A percentile compares a stretch with the other conserved stretches of the same genome.
phyloP scores from a whole-genome alignment of 2,329 filamentous ascomycete genomes.

The Pezicula neosporulosa region DNA sequence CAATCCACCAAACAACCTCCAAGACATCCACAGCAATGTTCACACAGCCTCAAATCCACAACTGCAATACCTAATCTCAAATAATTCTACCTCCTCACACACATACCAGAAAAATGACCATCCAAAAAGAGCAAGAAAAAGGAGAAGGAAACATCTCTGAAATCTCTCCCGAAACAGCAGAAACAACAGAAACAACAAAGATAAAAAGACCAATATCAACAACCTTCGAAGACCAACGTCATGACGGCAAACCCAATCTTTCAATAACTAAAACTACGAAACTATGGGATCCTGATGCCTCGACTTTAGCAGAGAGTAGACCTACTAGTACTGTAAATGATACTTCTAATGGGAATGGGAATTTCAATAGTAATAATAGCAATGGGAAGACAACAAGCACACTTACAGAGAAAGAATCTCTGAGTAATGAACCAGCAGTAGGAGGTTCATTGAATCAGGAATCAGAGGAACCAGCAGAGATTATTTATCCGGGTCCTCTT shows the following conservation, averaged over 20 bases:
- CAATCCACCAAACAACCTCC: neutral
- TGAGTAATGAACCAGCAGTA: too few species aligned
- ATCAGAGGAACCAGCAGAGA: slow-evolving; percentile 7
- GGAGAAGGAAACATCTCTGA: neutral
- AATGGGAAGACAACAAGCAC: too few species aligned
- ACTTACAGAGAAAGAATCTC: too few species aligned
- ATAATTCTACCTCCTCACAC: slow-evolving; percentile 10
- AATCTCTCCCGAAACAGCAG: too few species aligned
- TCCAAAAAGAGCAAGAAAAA: neutral
- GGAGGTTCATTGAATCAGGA: too few species aligned
- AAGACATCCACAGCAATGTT: slow-evolving; percentile 9
- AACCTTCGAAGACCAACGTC: slow-evolving; percentile 14
- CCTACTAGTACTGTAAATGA: neutral
- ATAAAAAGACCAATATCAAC: neutral
- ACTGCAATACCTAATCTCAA: slow-evolving; percentile 14
- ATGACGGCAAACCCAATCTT: slow-evolving; percentile 7
- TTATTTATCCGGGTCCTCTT: slow-evolving; percentile 20
- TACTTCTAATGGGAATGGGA: too few species aligned
- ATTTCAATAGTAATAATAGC: neutral
- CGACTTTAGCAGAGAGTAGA: neutral
- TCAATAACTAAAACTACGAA: slow-evolving; percentile 9
- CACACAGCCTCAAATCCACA: slow-evolving; percentile 12
- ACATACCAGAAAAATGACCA: neutral
- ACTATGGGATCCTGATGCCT: slow-evolving; percentile 4
- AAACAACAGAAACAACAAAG: too few species aligned